These are phyloP conservation scores for Citeromyces matritensis DNA, from an alignment of 805 yeast genomes.

Conservation along the genomic window DNA sequence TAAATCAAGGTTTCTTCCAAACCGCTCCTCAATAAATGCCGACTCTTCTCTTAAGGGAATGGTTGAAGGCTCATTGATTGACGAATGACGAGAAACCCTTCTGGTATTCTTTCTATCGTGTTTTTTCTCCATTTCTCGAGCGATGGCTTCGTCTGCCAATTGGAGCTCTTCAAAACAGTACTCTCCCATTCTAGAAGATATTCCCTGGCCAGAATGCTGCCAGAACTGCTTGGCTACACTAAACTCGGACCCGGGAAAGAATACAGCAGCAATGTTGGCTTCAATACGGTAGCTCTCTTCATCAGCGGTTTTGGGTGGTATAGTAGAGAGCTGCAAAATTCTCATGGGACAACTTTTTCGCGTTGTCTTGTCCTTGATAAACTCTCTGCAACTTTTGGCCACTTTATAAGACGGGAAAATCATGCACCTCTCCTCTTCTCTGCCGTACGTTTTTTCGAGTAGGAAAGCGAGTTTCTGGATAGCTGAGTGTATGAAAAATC, in stretches of 20 bases:
- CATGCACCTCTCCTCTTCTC: conserved; percentile 62
- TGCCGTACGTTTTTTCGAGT: conserved; percentile 57
- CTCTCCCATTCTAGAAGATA: conserved; percentile 81
- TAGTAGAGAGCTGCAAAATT: conserved; percentile 59
- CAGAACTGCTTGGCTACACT: conserved; percentile 73
- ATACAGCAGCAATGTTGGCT: conserved; percentile 64
- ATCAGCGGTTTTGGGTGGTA: conserved; percentile 43
- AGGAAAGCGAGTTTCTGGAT: conserved; percentile 40
- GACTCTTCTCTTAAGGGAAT: conserved; percentile 30
- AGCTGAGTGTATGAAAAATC: conserved; percentile 57
- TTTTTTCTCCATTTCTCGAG: conserved; percentile 7
- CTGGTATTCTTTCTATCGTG: conserved; percentile 1
- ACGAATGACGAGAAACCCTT: conserved; percentile 2
- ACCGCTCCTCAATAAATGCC: conserved; percentile 73
- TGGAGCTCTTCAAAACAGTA: conserved; percentile 55
- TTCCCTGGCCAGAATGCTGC: conserved; percentile 98
- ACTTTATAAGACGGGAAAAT: conserved; percentile 64
- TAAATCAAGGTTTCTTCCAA: conserved; percentile 78
- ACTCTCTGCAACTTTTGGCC: conserved; percentile 79
- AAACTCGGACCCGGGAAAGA: conserved; percentile 47
- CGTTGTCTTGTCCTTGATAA: conserved; percentile 32
- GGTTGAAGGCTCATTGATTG: conserved; percentile 4
- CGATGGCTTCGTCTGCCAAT: conserved; percentile 12
- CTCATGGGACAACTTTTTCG: conserved; percentile 27
- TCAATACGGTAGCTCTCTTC: conserved; percentile 49